phyloP scores from a whole-genome alignment of 1,284 basidiomycete species.

The Chalciporus sp. region DNA sequence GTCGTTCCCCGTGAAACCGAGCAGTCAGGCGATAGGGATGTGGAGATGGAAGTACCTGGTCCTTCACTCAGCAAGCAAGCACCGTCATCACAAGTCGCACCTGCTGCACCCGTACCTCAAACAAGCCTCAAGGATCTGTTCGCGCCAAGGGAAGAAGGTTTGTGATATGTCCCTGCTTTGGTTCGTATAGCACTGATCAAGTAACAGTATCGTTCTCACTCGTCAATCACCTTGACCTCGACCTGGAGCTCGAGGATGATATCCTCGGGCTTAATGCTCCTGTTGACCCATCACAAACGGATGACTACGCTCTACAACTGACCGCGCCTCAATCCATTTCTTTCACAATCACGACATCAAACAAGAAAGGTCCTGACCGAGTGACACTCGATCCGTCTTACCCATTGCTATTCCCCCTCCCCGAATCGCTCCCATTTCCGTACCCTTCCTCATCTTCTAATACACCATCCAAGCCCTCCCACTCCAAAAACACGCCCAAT shows the following conservation, averaged over 20 bases:
- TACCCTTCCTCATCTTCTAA: constrained; percentile 1
- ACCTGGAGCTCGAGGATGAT: constrained; percentile 65
- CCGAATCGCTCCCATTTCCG: constrained; percentile 28
- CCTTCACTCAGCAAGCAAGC: neutral
- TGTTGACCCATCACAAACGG: constrained; percentile 2
- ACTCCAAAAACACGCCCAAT: constrained; percentile 6
- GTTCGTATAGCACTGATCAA: neutral
- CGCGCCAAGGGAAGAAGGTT: constrained; percentile 66
- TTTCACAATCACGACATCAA: neutral
- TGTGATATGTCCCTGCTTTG: neutral
- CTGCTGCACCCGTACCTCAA: constrained; percentile 11
- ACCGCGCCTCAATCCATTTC: neutral
- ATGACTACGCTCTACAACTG: neutral
- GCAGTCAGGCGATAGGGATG: neutral
- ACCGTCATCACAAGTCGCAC: neutral
- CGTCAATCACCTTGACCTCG: constrained; percentile 64
- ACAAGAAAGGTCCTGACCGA: constrained; percentile 9
- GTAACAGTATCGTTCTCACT: constrained; percentile 60
- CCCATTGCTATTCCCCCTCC: constrained; percentile 66
- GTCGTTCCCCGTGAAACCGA: constrained; percentile 15
- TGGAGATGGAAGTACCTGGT: constrained; percentile 16
- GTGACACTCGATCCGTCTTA: constrained; percentile 49
- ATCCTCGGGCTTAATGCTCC: constrained; percentile 24
- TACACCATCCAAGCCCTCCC: neutral
- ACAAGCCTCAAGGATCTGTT: constrained; percentile 67